Conservation (phyloP, 2,329 filamentous ascomycete species). For the Trichoderma endophyticum region DNA sequence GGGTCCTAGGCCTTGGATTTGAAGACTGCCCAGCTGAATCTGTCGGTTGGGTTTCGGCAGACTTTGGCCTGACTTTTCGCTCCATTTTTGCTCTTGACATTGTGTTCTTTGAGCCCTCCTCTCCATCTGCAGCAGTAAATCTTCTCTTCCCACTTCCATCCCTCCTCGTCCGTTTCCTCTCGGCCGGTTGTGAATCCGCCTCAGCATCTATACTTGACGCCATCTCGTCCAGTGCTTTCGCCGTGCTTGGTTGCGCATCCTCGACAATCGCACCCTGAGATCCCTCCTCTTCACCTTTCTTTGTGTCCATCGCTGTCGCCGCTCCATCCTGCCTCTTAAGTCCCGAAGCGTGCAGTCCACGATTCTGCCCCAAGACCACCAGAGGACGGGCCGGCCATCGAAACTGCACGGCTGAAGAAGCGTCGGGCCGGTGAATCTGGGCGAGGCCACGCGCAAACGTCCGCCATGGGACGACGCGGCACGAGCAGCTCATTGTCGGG, state of each 20-base stretch:
- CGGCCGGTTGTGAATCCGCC: not conserved
- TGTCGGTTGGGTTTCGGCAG: not conserved
- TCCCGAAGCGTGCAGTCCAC: conserved; percentile 26
- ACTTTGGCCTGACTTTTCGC: not conserved
- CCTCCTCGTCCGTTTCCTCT: not conserved
- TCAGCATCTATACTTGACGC: not conserved
- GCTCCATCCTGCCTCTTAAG: conserved; percentile 22
- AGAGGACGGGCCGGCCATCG: not conserved
- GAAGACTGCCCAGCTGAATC: not conserved
- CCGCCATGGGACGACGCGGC: conserved; percentile 43
- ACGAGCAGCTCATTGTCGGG: conserved; percentile 46
- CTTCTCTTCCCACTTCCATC: not conserved
- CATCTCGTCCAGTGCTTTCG: not conserved
- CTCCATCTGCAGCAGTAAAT: not conserved
- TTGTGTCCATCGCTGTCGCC: conserved; percentile 1
- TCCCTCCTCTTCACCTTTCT: conserved; percentile 20
- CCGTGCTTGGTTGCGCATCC: not conserved
- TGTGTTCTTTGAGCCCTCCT: not conserved
- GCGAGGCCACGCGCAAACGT: conserved; percentile 48
- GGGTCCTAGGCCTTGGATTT: not conserved
- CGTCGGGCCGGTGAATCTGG: conserved; percentile 37
- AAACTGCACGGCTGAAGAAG: not conserved
- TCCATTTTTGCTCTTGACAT: not conserved
- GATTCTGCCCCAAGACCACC: conserved; percentile 23
- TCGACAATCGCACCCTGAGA: not conserved